These are phyloP conservation scores for Kingdonia uniflora DNA, from an alignment of 164 flowering plant genomes.

Conservation along the genomic window DNA sequence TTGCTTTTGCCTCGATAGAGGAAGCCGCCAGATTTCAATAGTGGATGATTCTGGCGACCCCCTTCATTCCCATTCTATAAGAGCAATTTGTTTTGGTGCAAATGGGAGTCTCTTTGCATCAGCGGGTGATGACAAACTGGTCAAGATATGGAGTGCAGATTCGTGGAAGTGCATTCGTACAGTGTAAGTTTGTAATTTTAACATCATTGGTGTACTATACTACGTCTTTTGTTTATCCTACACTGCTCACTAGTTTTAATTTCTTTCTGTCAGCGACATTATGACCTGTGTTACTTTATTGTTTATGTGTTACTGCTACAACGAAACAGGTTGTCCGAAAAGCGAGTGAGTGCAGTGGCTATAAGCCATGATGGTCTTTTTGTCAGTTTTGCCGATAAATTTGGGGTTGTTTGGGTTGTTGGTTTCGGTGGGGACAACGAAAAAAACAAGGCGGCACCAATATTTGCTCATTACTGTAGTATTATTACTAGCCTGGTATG, in stretches of 20 bases:
- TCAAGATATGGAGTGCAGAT: conserved; percentile 70
- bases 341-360: conserved; percentile 91
- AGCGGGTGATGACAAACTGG: conserved; percentile 91
- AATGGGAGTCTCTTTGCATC: conserved; percentile 66
- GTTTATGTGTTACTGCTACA: conserved; percentile 3
- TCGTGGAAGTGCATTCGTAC: conserved; percentile 60
- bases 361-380: conserved; percentile 52
- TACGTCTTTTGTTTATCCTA: not conserved
- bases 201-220: not conserved
- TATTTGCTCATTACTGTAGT: conserved; percentile 90
- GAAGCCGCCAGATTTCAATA: conserved; percentile 29
- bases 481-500: conserved; percentile 89
- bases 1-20: conserved; percentile 21
- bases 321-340: conserved; percentile 64
- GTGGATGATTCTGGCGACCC: conserved; percentile 44
- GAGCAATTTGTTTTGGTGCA: conserved; percentile 64
- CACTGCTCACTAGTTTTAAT: too few species aligned
- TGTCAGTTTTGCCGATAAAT: conserved; percentile 90
- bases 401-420: conserved; percentile 85
- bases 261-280: too few species aligned
- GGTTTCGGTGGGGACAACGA: conserved; percentile 26
- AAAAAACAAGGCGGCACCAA: conserved; percentile 45
- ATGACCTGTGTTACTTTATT: too few species aligned
- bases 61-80: conserved; percentile 60
- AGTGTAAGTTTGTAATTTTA: conserved; percentile 47